phyloP scores from a whole-genome alignment of 192 early-diverging fungal species.

The Mycoemilia scoparia region DNA sequence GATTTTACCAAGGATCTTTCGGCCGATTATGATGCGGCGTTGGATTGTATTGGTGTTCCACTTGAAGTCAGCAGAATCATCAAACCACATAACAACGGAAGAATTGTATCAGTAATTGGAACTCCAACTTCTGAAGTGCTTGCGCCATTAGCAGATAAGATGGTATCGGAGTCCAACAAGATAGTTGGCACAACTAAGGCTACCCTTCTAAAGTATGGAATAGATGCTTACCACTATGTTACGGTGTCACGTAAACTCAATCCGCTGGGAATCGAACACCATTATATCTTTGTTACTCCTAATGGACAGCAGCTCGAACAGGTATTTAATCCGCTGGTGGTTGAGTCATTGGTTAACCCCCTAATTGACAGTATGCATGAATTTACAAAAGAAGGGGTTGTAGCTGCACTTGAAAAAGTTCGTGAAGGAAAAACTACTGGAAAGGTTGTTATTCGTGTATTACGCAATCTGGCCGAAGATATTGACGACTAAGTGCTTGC shows the following conservation, averaged over 20 bases:
- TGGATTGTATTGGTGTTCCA: slow-evolving; percentile 24
- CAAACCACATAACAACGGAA: slow-evolving; percentile 3
- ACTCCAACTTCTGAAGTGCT: too few relatives aligned
- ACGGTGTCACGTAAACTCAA: too few relatives aligned
- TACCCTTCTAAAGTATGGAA: slow-evolving; percentile 1
- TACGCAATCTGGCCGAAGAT: too few relatives aligned
- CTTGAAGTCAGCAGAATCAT: slow-evolving; percentile 10
- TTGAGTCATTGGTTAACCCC: slow-evolving; percentile 11
- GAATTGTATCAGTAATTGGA: slow-evolving; percentile 20
- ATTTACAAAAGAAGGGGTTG: slow-evolving; percentile 17
- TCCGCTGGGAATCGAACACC: slow-evolving; percentile 9
- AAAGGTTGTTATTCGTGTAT: slow-evolving; percentile 31
- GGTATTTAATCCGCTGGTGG: slow-evolving; percentile 23
- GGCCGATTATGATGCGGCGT: slow-evolving; percentile 15
- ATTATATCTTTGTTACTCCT: slow-evolving; percentile 6
- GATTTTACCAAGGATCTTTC: slow-evolving; percentile 7
- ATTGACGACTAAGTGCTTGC: too few relatives aligned
- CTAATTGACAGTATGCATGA: slow-evolving; percentile 18
- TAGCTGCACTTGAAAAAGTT: slow-evolving; percentile 15
- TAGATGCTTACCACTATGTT: too few relatives aligned
- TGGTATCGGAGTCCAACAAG: too few relatives aligned
- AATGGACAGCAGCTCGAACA: slow-evolving; percentile 21
- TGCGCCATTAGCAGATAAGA: too few relatives aligned
- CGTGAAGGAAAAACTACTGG: slow-evolving; percentile 28
- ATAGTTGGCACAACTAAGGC: slow-evolving; percentile 5